Evolutionary conservation across 2,329 filamentous ascomycete genomes (phyloP).

Genomic region (Incumbomyces lentus): DNA sequence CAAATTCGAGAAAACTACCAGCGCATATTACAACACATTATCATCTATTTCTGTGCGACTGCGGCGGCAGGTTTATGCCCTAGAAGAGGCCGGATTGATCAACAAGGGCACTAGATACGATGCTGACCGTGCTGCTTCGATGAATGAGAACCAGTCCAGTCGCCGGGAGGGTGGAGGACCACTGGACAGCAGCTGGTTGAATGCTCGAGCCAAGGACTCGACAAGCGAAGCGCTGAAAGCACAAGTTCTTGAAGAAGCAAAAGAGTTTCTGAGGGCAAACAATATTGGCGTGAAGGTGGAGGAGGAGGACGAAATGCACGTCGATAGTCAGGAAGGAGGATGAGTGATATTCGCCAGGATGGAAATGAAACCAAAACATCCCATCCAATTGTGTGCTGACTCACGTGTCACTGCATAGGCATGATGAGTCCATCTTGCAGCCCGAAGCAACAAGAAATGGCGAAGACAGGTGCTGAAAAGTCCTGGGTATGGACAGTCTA

Average conservation of each 20-base stretch:
- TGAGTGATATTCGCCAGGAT: too few species aligned
- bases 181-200: slow-evolving; percentile 82
- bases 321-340: not conserved
- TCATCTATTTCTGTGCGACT: slow-evolving; percentile 65
- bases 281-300: not conserved
- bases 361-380: too few species aligned
- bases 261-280: slow-evolving; percentile 39
- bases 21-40: slow-evolving; percentile 60
- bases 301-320: not conserved
- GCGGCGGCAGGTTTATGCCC: slow-evolving; percentile 63
- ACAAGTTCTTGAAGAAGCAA: slow-evolving; percentile 61
- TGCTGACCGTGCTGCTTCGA: slow-evolving; percentile 5
- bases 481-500: too few species aligned
- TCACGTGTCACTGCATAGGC: too few species aligned
- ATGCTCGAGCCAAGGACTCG: slow-evolving; percentile 64
- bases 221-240: slow-evolving; percentile 75
- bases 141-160: slow-evolving; percentile 5
- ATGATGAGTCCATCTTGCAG: too few species aligned
- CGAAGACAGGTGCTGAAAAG: too few species aligned
- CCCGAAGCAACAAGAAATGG: too few species aligned
- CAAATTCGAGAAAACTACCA: slow-evolving; percentile 42
- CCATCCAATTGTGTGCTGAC: too few species aligned
- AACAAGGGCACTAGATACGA: slow-evolving; percentile 24
- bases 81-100: slow-evolving; percentile 74
- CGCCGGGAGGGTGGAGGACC: slow-evolving; percentile 31